These are phyloP conservation scores for Monosporascus sp. DNA, from an alignment of 2,329 filamentous ascomycete species.

Conservation along the genomic window DNA sequence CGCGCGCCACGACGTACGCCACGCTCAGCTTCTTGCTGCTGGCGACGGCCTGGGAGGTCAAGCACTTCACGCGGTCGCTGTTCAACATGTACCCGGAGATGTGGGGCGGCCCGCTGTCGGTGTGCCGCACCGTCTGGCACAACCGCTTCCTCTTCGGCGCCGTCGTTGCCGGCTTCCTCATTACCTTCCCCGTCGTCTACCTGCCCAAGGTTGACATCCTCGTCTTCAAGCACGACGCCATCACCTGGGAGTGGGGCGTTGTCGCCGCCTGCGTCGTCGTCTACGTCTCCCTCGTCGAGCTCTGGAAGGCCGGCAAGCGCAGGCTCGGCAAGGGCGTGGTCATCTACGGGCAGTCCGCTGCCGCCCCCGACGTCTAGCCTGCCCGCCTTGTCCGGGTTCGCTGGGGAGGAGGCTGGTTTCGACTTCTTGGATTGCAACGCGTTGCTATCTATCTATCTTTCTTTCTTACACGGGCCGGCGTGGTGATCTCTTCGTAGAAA, in stretches of 20 bases:
- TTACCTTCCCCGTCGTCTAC: conserved; percentile 61
- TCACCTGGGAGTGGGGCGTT: conserved; percentile 69
- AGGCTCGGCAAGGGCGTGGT: conserved; percentile 22
- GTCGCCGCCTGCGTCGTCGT: conserved; percentile 54
- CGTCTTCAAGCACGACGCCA: conserved; percentile 66
- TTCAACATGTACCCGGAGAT: conserved; percentile 60
- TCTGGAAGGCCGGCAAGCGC: conserved; percentile 66
- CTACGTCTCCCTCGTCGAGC: conserved; percentile 61
- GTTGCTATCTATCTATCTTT: neutral
- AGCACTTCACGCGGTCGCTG: conserved; percentile 64
- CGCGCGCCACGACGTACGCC: conserved; percentile 64
- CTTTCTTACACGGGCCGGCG: neutral
- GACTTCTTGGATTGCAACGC: neutral
- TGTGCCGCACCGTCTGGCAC: conserved; percentile 59
- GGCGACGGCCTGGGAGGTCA: conserved; percentile 69
- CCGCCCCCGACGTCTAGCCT: neutral
- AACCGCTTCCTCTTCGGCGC: conserved; percentile 66
- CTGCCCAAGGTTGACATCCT: conserved; percentile 60
- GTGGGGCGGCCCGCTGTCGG: conserved; percentile 43
- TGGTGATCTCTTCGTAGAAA: neutral
- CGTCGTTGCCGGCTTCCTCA: conserved; percentile 54
- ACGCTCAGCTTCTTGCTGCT: conserved; percentile 64
- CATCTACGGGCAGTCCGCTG: neutral
- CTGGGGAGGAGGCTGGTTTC: neutral
- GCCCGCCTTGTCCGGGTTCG: neutral